Base-by-base conservation (phyloP, 345 rosid species). In the Atalantia buxifolia region DNA sequence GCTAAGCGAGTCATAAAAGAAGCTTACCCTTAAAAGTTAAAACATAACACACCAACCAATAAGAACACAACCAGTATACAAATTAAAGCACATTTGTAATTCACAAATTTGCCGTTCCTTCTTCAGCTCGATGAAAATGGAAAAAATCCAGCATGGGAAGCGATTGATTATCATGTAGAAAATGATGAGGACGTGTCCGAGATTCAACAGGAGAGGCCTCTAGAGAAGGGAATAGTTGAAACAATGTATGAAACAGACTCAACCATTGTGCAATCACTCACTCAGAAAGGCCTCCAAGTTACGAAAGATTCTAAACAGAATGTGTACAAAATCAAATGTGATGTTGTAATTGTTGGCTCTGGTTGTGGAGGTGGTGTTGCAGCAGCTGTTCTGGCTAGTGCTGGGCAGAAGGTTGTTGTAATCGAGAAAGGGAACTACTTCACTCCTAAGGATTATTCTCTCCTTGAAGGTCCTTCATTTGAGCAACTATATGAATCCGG, bases 331-430 rank as follows among this genome's bases (percentile, higher is more conserved):
- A 86, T 96, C 83, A 88, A 90, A 77, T 96, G 98, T 31, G 99
- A 96, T 69, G 97, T 66, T 7, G 90, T 91, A 0, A 76, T 96
- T 6, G 83, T 96, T 7, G 98, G 99, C 10, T 93, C 98, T 1
- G 99, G 99, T 28, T 89, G 97, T 18, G 99, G 99, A 2, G 99
- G 99, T 25, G 98, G 97, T 6, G 98, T 96, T 5, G 97, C 98
- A 0, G 98, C 97, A 18, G 91, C 97, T 0, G 88, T 90, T n/a
- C 89, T 95, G 27, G 97, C 97, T 5, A 77, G 84, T 66, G 80
- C 91, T 2, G 99, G 98, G 35, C 76, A 86, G 9, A 94, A 90
- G 72, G 99, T 93, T 6, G 19, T 92, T 45, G 91, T 96, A 56
- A 66, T 93, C 10, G 98, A 96, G 88, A 96, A 93, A 81, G 99